Conservation (phyloP, 768 basidiomycete species). For the Serendipita vermifera region DNA sequence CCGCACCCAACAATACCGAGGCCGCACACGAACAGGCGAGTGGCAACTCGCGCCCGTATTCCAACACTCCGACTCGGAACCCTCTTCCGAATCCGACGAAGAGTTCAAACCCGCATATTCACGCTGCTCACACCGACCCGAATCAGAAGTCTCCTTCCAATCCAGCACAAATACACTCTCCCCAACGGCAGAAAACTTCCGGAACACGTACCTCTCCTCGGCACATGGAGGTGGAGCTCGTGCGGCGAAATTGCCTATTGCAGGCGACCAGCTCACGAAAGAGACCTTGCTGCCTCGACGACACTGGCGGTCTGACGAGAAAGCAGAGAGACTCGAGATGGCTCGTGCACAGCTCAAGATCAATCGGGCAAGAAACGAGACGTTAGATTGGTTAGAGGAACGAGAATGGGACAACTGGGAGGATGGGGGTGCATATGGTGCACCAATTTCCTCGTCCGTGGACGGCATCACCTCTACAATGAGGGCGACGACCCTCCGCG, state of each 20-base stretch:
- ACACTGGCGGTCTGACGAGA: too few relatives aligned
- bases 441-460: too few relatives aligned
- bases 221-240: not conserved
- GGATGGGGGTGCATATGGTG: slow-evolving; percentile 8
- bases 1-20: not conserved
- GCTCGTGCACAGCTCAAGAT: not conserved
- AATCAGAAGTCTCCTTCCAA: too few relatives aligned
- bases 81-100: not conserved
- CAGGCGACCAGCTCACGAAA: not conserved
- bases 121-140: too few relatives aligned
- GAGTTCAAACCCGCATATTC: too few relatives aligned
- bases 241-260: not conserved
- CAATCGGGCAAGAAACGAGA: not conserved
- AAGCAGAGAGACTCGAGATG: not conserved
- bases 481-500: too few relatives aligned
- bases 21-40: not conserved
- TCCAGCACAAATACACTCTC: too few relatives aligned
- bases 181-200: too few relatives aligned
- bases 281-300: not conserved
- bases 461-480: too few relatives aligned
- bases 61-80: not conserved
- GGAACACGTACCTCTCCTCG: too few relatives aligned
- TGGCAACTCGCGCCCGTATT: too few relatives aligned
- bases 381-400: slow-evolving; percentile 6
- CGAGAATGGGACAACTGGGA: not conserved